Evolutionary conservation across 2,329 filamentous ascomycete genomes (phyloP).

Genomic region (Diaporthe citrichinensis): DNA sequence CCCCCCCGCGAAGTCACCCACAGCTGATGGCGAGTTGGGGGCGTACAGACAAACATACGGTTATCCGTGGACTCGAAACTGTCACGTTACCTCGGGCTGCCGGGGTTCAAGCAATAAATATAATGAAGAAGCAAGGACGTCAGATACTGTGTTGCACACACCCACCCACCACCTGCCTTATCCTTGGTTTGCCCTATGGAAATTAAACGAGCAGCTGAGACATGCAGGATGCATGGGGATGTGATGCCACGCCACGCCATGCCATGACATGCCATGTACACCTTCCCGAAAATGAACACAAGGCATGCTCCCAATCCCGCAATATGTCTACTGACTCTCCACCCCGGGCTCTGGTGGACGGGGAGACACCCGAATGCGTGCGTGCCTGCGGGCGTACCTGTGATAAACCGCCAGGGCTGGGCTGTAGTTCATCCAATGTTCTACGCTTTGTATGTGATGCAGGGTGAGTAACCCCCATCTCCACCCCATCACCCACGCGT

Average conservation of each 20-base stretch:
- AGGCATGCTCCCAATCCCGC: neutral
- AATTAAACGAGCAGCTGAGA: slow-evolving; percentile 30
- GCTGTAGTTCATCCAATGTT: neutral
- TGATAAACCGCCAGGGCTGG: neutral
- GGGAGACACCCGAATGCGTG: neutral
- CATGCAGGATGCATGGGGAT: slow-evolving; percentile 23
- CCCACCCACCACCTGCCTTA: too few relatives aligned
- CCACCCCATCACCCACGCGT: neutral
- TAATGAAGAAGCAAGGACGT: neutral
- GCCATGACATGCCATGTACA: neutral
- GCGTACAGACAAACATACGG: neutral
- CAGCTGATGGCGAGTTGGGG: neutral
- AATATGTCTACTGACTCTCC: too few relatives aligned
- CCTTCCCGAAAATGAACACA: neutral
- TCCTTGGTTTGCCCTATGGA: slow-evolving; percentile 10
- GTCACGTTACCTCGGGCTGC: slow-evolving; percentile 10
- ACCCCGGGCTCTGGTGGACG: too few relatives aligned
- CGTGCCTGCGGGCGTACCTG: neutral
- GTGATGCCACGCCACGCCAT: neutral
- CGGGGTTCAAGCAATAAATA: neutral
- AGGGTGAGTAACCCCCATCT: neutral
- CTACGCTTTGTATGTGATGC: neutral
- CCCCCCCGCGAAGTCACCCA: neutral
- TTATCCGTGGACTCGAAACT: neutral
- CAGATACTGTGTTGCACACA: slow-evolving; percentile 14